Evolutionary conservation across 805 yeast species (phyloP).

Genomic region (Lipomyces starkeyi): DNA sequence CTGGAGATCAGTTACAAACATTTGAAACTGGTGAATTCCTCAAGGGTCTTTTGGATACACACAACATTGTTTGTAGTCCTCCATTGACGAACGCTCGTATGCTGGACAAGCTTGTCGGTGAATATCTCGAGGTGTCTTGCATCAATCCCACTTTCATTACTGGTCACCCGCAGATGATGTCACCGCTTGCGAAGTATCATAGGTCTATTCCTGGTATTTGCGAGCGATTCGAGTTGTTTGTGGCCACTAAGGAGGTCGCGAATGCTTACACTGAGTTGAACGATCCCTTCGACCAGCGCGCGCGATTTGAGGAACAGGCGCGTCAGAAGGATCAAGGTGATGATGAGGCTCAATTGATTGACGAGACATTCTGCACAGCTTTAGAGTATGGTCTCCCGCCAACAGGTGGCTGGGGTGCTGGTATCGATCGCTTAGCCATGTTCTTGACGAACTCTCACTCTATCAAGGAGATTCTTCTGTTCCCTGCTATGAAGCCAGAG

Average conservation of each 20-base stretch:
- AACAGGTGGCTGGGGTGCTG: conserved; percentile 99
- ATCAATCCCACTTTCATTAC: conserved; percentile 97
- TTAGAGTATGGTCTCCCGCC: conserved; percentile 98
- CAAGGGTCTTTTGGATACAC: conserved; percentile 74
- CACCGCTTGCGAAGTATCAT: conserved; percentile 96
- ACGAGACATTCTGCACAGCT: conserved; percentile 96
- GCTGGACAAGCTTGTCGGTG: conserved; percentile 98
- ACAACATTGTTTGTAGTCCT: conserved; percentile 85
- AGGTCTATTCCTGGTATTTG: conserved; percentile 92
- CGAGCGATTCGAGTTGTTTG: conserved; percentile 98
- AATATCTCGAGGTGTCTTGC: conserved; percentile 83
- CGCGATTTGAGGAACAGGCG: conserved; percentile 98
- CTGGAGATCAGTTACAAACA: conserved; percentile 94
- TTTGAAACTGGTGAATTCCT: conserved; percentile 91
- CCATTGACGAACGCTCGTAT: conserved; percentile 97
- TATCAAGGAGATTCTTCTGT: conserved; percentile 94
- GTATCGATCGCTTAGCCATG: conserved; percentile 98
- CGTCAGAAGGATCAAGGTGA: conserved; percentile 98
- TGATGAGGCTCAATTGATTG: conserved; percentile 96
- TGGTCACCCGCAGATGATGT: conserved; percentile 99
- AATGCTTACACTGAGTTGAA: conserved; percentile 98
- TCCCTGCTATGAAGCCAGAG: conserved; percentile 99
- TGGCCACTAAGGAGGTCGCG: conserved; percentile 97
- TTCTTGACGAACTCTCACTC: conserved; percentile 95
- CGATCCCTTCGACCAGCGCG: conserved; percentile 98